Base-by-base conservation (phyloP, 2,329 filamentous ascomycete species). In the Xylariales sp. region DNA sequence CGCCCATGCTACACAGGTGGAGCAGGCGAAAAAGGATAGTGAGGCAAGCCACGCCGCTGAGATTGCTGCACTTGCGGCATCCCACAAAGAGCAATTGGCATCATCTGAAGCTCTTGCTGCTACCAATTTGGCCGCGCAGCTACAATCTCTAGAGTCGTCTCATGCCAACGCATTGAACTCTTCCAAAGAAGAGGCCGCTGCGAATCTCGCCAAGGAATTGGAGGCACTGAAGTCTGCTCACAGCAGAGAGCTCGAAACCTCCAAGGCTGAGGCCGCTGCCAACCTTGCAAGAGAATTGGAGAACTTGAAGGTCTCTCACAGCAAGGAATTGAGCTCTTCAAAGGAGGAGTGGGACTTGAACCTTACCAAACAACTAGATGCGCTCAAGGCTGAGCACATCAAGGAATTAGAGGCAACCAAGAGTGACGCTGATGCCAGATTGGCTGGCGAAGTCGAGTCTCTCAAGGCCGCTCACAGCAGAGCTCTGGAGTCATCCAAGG, bases 41-140 rank as follows among this genome's bases (percentile, higher is more conserved):
- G 44, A 51, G 6, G 41, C 41, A 4, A 19, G 45, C 11, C 54
- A 50, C 37, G 40, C 50, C 14, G 41, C 47, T 14, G 55, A 48
- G 8, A 40, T 55, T 30, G 53, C 51, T 16, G 42, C 51, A 6
- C 47, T 60, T 7, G 33, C 45, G 12, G 51, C 43, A 31, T 42
- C 50, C 5, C 56, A 60, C 33, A 30, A 40, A 21, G 52, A 48
- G 24, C 41, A 58, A 28, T 37, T 58, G 6, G 47, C 52, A n/a
- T 48, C 47, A 10, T 37, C 48, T 24, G 56, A 54, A 40, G 45
- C 50, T 19, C 51, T 53, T 6, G 44, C 44, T n/a, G 53, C 56
- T 25, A 49, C 51, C 10, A 44, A 28, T n/a, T 20, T 37, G 5
- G 40, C 50, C 14, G 41, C 47, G n/a, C 54, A 48, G 8, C 40